Percentiles rank a stretch among this genome's conserved stretches.
phyloP scores from a whole-genome alignment of 306 rosid genomes.

The Pueraria montana region DNA sequence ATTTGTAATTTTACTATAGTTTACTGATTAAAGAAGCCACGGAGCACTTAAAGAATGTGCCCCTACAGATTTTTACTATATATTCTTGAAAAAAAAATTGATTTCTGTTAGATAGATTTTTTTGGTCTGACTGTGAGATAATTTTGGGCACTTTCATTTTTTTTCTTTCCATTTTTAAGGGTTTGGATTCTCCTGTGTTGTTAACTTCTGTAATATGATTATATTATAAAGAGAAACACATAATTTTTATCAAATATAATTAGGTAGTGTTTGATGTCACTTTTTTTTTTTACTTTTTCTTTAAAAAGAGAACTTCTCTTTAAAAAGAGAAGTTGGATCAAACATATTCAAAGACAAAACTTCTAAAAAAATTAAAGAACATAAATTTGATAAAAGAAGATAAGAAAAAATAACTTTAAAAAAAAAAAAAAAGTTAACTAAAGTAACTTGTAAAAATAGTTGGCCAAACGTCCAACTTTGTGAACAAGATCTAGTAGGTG shows the following conservation, averaged over 20 bases:
- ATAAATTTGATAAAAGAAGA: not conserved
- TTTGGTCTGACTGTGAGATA: not conserved
- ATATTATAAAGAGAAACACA: not conserved
- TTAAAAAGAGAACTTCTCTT: not conserved
- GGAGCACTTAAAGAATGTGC: conserved; percentile 17
- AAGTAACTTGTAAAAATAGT: not conserved
- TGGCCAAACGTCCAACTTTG: no score
- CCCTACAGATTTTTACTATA: conserved; percentile 22
- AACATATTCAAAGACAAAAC: not conserved
- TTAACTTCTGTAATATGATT: not conserved
- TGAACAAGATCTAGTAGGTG: no score
- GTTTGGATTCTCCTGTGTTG: not conserved
- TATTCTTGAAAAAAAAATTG: not conserved
- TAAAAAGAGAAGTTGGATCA: not conserved
- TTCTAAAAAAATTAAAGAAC: not conserved
- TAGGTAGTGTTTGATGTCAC: not conserved
- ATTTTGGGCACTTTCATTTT: not conserved
- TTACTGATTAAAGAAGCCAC: conserved; percentile 8
- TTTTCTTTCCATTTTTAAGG: not conserved
- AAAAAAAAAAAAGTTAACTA: not conserved
- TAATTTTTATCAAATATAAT: not conserved
- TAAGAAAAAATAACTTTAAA: not conserved
- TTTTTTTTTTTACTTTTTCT: not conserved
- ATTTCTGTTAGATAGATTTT: not conserved
- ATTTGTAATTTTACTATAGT: conserved; percentile 55